phyloP scores from a whole-genome alignment of 1,284 basidiomycete genomes.

The Trichosporon coremiiforme region DNA sequence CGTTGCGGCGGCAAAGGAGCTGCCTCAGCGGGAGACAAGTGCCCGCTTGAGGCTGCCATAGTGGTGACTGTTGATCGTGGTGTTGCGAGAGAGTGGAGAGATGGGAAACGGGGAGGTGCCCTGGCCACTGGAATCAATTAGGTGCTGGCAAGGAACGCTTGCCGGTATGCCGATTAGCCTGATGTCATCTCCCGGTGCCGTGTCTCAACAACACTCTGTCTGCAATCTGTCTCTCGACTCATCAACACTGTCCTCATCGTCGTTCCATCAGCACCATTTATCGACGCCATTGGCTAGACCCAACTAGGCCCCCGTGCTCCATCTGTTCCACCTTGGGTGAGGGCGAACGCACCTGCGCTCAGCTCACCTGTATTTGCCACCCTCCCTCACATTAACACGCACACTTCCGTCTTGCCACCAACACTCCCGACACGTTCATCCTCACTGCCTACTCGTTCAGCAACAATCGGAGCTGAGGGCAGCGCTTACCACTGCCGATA shows the following conservation, averaged over 20 bases:
- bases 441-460: too few relatives aligned
- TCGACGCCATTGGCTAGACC: not conserved
- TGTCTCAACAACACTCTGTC: conserved; percentile 13
- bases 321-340: not conserved
- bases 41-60: conserved; percentile 17
- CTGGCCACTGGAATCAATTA: not conserved
- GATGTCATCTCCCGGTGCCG: conserved; percentile 5
- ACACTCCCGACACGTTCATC: not conserved
- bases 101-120: not conserved
- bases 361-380: conserved; percentile 1
- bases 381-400: not conserved
- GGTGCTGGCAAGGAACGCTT: conserved; percentile 14
- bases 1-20: not conserved
- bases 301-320: not conserved
- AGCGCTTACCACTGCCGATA: not conserved
- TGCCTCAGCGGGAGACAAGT: conserved; percentile 16
- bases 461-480: not conserved
- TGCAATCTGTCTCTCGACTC: not conserved
- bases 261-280: not conserved
- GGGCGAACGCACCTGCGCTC: not conserved
- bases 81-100: not conserved
- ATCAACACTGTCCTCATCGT: not conserved
- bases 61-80: not conserved
- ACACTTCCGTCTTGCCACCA: not conserved
- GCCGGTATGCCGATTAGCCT: not conserved